Evolutionary conservation across 2,329 filamentous ascomycete genomes (phyloP).

Genomic region (Hymenoscyphus repandus): DNA sequence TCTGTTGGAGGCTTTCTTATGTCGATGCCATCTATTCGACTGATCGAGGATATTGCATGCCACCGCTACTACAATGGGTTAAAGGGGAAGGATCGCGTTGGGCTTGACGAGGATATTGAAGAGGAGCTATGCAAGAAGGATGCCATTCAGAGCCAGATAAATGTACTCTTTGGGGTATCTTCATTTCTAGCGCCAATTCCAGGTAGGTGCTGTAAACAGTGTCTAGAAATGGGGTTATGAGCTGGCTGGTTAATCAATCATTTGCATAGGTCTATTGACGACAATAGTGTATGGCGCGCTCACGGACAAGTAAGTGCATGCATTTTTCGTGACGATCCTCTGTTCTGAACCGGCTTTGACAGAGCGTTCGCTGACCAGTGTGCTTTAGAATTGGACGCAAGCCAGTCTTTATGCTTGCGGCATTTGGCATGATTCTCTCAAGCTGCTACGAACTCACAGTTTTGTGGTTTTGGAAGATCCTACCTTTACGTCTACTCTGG

Average conservation of each 20-base stretch:
- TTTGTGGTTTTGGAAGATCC: conserved; percentile 30
- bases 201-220: conserved; percentile 17
- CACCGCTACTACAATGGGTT: conserved; percentile 33
- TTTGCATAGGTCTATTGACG: conserved; percentile 28
- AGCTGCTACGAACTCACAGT: conserved; percentile 30
- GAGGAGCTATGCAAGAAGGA: conserved; percentile 35
- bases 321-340: not conserved
- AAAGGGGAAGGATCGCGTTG: conserved; percentile 20
- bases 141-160: conserved; percentile 34
- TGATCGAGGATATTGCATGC: conserved; percentile 38
- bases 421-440: conserved; percentile 30
- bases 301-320: conserved; percentile 32
- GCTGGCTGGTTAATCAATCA: conserved; percentile 1
- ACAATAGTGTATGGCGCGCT: conserved; percentile 36
- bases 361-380: not conserved
- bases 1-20: conserved; percentile 29
- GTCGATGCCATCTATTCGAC: conserved; percentile 32
- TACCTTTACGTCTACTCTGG: conserved; percentile 34
- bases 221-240: not conserved
- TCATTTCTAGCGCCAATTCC: conserved; percentile 30
- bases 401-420: conserved; percentile 17
- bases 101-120: conserved; percentile 27
- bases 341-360: not conserved
- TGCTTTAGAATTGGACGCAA: conserved; percentile 6
- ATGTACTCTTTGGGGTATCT: conserved; percentile 32